A percentile compares a stretch with the other conserved stretches of the same genome.
Evolutionary conservation across 2,329 filamentous ascomycete genomes (phyloP).

Genomic region (Ophiostoma perfectum): DNA sequence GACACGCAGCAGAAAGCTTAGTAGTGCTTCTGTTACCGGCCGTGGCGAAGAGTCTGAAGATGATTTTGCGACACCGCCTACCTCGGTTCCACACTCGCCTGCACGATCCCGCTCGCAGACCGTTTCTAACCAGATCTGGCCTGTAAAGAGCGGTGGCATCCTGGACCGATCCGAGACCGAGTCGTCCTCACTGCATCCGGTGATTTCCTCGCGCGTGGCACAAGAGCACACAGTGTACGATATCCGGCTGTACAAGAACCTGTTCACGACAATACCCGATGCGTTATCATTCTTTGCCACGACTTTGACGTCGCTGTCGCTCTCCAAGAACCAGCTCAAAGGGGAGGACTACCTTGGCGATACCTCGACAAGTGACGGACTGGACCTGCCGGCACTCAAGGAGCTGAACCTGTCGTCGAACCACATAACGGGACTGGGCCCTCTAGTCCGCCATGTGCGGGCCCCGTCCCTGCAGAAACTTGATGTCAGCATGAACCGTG

Average conservation of each 20-base stretch:
- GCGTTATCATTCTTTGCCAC: slow-evolving; percentile 66
- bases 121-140: slow-evolving; percentile 43
- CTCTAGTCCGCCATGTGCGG: slow-evolving; percentile 60
- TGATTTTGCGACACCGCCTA: slow-evolving; percentile 54
- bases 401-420: slow-evolving; percentile 73
- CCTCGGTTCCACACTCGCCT: slow-evolving; percentile 48
- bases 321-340: slow-evolving; percentile 69
- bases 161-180: slow-evolving; percentile 66
- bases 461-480: slow-evolving; percentile 71
- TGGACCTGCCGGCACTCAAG: slow-evolving; percentile 67
- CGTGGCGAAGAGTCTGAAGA: slow-evolving; percentile 43
- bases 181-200: slow-evolving; percentile 54
- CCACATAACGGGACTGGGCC: slow-evolving; percentile 63
- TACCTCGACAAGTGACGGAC: slow-evolving; percentile 42
- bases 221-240: slow-evolving; percentile 48
- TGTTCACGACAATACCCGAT: slow-evolving; percentile 63
- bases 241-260: slow-evolving; percentile 71
- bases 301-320: slow-evolving; percentile 64
- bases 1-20: slow-evolving; percentile 20
- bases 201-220: slow-evolving; percentile 52
- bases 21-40: slow-evolving; percentile 17
- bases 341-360: slow-evolving; percentile 56
- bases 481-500: slow-evolving; percentile 76
- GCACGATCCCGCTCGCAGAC: slow-evolving; percentile 46
- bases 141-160: slow-evolving; percentile 54